Evolutionary conservation across 2,329 filamentous ascomycete genomes (phyloP).

Genomic region (Pseudogymnoascus sp.): DNA sequence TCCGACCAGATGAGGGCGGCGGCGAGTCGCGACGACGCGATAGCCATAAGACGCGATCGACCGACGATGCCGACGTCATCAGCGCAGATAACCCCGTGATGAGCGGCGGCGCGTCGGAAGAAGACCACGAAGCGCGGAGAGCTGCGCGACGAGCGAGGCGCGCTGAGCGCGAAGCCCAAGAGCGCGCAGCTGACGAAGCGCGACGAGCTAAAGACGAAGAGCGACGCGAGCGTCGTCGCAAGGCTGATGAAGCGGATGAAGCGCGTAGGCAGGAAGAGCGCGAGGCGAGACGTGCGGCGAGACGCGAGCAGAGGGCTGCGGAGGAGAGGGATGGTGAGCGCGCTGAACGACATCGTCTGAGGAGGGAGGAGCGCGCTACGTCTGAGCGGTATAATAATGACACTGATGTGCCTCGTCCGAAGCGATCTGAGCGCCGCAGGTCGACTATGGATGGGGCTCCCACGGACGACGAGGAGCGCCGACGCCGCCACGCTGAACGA

Average conservation of each 20-base stretch:
- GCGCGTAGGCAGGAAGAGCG: constrained; percentile 47
- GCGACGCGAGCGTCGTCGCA: constrained; percentile 45
- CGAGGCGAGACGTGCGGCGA: constrained; percentile 48
- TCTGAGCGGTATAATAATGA: constrained; percentile 37
- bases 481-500: constrained; percentile 44
- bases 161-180: constrained; percentile 42
- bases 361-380: constrained; percentile 39
- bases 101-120: constrained; percentile 40
- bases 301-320: constrained; percentile 38
- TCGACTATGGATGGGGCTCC: constrained; percentile 35
- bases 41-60: constrained; percentile 31
- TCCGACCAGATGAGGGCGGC: constrained; percentile 42
- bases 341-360: constrained; percentile 40
- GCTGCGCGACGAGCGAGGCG: constrained; percentile 53
- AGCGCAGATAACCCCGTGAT: constrained; percentile 35
- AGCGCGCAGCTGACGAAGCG: constrained; percentile 42
- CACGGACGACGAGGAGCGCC: constrained; percentile 47
- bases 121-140: constrained; percentile 52
- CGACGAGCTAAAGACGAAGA: constrained; percentile 48
- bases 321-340: constrained; percentile 35
- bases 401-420: constrained; percentile 33
- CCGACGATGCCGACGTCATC: constrained; percentile 37
- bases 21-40: constrained; percentile 24
- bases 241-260: constrained; percentile 49
- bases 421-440: constrained; percentile 39